These are phyloP conservation scores for Ustilago shanxiensis DNA, from an alignment of 1,284 basidiomycete species.

Conservation along the genomic window DNA sequence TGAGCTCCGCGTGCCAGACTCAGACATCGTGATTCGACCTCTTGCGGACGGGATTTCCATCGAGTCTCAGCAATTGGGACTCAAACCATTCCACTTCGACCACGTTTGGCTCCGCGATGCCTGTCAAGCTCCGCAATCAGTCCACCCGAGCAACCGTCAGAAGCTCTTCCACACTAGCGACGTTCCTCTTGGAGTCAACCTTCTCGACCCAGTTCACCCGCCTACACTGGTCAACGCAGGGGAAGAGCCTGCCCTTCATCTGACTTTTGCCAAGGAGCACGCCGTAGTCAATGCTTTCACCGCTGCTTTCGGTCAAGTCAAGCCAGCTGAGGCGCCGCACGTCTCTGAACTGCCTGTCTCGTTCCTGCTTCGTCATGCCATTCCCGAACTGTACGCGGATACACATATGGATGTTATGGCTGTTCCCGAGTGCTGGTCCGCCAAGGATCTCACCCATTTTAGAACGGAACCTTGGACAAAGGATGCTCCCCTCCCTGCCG, in stretches of 20 bases:
- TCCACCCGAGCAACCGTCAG: slow-evolving; percentile 82
- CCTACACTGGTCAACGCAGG: slow-evolving; percentile 34
- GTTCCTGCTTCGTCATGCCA: slow-evolving; percentile 72
- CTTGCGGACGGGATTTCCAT: slow-evolving; percentile 43
- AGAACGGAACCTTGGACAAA: slow-evolving; percentile 46
- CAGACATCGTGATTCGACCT: slow-evolving; percentile 41
- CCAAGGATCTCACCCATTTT: slow-evolving; percentile 56
- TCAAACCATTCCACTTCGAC: slow-evolving; percentile 58
- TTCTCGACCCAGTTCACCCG: slow-evolving; percentile 72
- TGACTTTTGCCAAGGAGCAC: slow-evolving; percentile 47
- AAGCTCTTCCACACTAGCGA: slow-evolving; percentile 79
- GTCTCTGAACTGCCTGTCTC: slow-evolving; percentile 71
- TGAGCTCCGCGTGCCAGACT: slow-evolving; percentile 27
- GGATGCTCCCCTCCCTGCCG: slow-evolving; percentile 13
- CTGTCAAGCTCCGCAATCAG: slow-evolving; percentile 75
- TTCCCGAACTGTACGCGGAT: slow-evolving; percentile 68
- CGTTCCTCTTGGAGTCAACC: slow-evolving; percentile 69
- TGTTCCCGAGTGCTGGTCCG: slow-evolving; percentile 57
- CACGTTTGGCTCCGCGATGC: slow-evolving; percentile 74
- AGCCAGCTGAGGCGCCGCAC: slow-evolving; percentile 41
- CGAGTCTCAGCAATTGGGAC: slow-evolving; percentile 66
- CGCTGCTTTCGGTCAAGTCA: slow-evolving; percentile 38
- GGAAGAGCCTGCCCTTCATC: slow-evolving; percentile 37
- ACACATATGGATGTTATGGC: slow-evolving; percentile 64
- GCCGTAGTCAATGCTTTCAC: slow-evolving; percentile 63